Evolutionary conservation across 2,329 filamentous ascomycete species (phyloP), one percentile per base, ranked within the genome.

Genomic region (Juglanconis sp.): DNA sequence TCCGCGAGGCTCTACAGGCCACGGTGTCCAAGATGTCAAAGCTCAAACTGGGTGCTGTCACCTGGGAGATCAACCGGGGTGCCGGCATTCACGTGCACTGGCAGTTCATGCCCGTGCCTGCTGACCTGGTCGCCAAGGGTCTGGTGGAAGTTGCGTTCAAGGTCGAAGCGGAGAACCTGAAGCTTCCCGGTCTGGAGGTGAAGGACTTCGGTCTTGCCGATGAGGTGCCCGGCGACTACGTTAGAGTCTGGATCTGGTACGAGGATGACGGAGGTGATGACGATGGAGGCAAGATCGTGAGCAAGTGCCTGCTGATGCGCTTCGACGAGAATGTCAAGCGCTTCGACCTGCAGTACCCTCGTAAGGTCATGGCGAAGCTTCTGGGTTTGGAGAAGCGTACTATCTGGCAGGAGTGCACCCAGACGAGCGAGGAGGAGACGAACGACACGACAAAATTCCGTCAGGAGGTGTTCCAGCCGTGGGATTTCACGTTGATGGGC

Each of bases 321-420:
- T 81, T 97, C 8, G 84, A 87, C 61, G 78, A 86, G 32, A 86
- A 85, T 17, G 84, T 89, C 64, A 9, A 42, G 46, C 85, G 89
- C 13, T 98, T 99, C 71, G 92, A 96, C 70, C 76, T 97, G 50
- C 94, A 98, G 71, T 98, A 96, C 69, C 92, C 91, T 4, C 83
- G 96, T 46, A 86, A 87, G 49, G 95, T 97, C 4, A 78, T 98
- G 72, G 94, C 92, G 1, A 97, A 96, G 75, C 78, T 99, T 55
- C 79, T 99, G 54, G 85, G 87, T 3, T 76, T 98, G 50, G 91
- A 97, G 72, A 78, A 85, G 49, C 81, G 95, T n/a, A 77, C 88
- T 56, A 81, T 91, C 66, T 99, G 95, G 95, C 87, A 87, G 72
- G 89, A 96, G 67, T 94, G 91, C 66, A 83, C 81, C 36, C 93